Evolutionary conservation across 768 basidiomycete species (phyloP), one percentile per base, ranked within the genome.

Genomic region (Dacryopinax primogenitus): DNA sequence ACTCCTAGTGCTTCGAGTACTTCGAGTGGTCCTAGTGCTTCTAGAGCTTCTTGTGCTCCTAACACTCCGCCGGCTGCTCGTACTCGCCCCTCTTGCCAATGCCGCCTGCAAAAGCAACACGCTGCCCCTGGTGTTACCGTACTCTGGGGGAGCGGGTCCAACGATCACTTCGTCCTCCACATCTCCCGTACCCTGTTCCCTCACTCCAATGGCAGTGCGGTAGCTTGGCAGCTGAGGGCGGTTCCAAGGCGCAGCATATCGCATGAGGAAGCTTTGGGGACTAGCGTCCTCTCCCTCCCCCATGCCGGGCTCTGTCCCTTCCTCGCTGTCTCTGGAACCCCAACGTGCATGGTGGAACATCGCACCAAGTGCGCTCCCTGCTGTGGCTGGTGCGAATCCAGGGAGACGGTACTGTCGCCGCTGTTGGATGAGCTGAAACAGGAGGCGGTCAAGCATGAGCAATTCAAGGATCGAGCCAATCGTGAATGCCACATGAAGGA

Each of bases 101-200:
- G 78, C 81, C 3, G 84, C 83, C 0, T 80, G 70, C 21, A 87
- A 76, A 45, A 88, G 70, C 45, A 88, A 77, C 21, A 79, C 85
- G 74, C 84, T 86, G 35, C 85, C 86, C 61, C 86, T 80, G 21
- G 85, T 86, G 69, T 86, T 80, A 26, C 87, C 87, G 72, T 88
- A 88, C n/a, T 85, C 85, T 11, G 87, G 87, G 6, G 87, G 87
- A 0, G 87, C 86, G 2, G 83, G 79, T 21, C 77, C 79, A 1
- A 86, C 86, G 65, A 87, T 88, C 36, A 81, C 72, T 70, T 82
- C 77, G 72, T 87, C 86, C 69, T 88, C 87, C 30, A 86, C 86
- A 72, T 88, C 87, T 41, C 86, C 87, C 2, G 87, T 88, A 6
- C 47, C 51, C 3, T 21, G 45, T 15, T 86, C 86, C 71, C 82